Base-by-base conservation (phyloP, 2,329 filamentous ascomycete genomes). In the Aspergillus tubingensis region DNA sequence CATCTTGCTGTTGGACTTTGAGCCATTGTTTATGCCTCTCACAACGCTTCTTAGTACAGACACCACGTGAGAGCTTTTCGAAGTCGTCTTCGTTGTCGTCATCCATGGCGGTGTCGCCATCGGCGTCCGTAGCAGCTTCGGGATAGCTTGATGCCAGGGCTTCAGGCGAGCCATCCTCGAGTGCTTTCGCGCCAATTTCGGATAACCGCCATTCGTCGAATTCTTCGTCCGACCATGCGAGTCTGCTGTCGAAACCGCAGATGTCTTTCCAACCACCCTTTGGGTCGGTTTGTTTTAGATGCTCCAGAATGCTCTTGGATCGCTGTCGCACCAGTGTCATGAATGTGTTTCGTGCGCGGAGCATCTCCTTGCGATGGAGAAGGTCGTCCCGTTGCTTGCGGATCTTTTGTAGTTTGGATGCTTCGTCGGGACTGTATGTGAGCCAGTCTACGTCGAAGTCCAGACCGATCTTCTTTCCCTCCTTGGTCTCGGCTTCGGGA, bases 181-280 rank as follows among this genome's bases (percentile, higher is more conserved):
- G 73, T 7, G 76, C 74, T 56, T 70, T 75, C 59, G 72, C 72
- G 15, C 77, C 80, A 15, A 66, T 66, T 7, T 72, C 70, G 0
- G 73, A 76, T 10, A 74, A 61, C 21, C 79, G 74, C 80, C 80
- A 82, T 30, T 77, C 75, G 38, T 79, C 73, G 60, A 82, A 82
- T 62, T 81, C 79, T 51, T 79, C 77, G 57, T 82, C 80, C 2
- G 76, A 77, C 80, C 80, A 82, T 0, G 79, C 73, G 25, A 82
- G 70, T 19, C 80, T 72, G 11, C 72, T 68, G 62, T 82, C 80
- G 62, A 79, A 82, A 1, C 80, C 80, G 62, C 80, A 82, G 47
- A 81, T 76, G 63, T 81, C 79, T 62, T 82, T 82, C 75, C 77
- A 76, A 44, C 77, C 75, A 25, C 74, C 74, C 61, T 81, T 80